Evolutionary conservation across 805 yeast genomes (phyloP).

Genomic region (Nakazawaea holstii): DNA sequence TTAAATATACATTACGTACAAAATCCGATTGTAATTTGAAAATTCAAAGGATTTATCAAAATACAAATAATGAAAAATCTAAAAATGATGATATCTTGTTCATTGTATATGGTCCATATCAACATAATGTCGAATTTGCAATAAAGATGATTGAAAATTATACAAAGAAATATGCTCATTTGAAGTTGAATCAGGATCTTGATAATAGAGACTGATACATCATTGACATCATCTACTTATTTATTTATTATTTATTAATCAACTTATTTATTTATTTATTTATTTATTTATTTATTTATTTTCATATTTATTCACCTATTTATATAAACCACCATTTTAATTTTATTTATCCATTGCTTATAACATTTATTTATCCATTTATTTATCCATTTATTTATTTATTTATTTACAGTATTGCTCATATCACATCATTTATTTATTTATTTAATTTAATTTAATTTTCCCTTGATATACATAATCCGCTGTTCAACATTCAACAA

Average conservation of each 20-base stretch:
- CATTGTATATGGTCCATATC: constrained; percentile 8
- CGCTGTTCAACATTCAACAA: no score
- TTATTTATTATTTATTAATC: not conserved
- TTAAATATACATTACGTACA: constrained; percentile 9
- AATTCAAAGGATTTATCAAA: constrained; percentile 3
- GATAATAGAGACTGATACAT: not conserved
- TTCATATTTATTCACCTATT: not conserved
- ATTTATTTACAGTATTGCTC: no score
- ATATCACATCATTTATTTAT: not conserved
- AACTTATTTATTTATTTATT: not conserved
- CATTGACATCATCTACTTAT: not conserved
- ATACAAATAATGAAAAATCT: not conserved
- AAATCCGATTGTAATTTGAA: constrained; percentile 10
- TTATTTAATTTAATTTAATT: not conserved
- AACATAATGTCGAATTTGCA: constrained; percentile 10
- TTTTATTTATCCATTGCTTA: not conserved
- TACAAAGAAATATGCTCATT: constrained; percentile 10
- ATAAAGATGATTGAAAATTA: constrained; percentile 12
- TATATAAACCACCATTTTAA: not conserved
- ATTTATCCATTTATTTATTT: not conserved
- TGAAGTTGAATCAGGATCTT: constrained; percentile 5
- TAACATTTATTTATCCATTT: constrained; percentile 1
- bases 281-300: not conserved
- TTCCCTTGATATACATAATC: no score
- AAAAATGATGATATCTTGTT: constrained; percentile 10